Evolutionary conservation across 805 yeast genomes (phyloP), one percentile per base, ranked within the genome.

Genomic region (Saturnispora quitensis): DNA sequence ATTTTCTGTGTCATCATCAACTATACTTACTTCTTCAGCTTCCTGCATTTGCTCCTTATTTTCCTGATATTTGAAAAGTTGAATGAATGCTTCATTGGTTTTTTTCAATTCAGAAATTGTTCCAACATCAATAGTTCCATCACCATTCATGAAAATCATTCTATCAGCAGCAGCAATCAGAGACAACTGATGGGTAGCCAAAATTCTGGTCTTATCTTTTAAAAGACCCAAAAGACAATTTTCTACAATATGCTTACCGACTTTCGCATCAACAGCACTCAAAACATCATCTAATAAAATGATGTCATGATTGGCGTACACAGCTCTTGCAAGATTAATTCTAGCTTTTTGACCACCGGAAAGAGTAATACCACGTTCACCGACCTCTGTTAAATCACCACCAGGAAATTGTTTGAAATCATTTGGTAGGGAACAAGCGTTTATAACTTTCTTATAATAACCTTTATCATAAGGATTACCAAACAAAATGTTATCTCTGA

Each of bases 321-420:
- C 83, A 0, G 88, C 86, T 59, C 89, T 74, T 0, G 89, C 89
- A 43, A 83, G 67, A 13, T 82, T 74, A 28, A 83, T 66, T 62
- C 95, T 76, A 0, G 95, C 91, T 70, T 87, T 87, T 64, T 87
- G 95, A 48, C 95, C 95, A 51, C 95, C 95, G n/a, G 91, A 84
- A 42, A 87, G 68, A 0, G 93, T 86, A 46, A 87, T 81, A 60
- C 95, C 95, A 63, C 87, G 75, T 64, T 87, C 95, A 55, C 95
- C 95, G 58, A 87, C 85, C 64, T 85, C 86, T 0, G 95, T 86
- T 50, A 66, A 60, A 59, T 88, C 95, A 31, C 91, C 91, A 38
- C 82, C 88, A 9, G 86, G 84, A 34, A 88, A 67, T 44, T 78
- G 73, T 4, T 76, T 75, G 56, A 87, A 72, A 65, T 87, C 96